A percentile compares a stretch with the other conserved stretches of the same genome.
These are phyloP conservation scores for Coprinopsis marcescibilis DNA, from an alignment of 768 basidiomycete genomes.

Conservation along the genomic window DNA sequence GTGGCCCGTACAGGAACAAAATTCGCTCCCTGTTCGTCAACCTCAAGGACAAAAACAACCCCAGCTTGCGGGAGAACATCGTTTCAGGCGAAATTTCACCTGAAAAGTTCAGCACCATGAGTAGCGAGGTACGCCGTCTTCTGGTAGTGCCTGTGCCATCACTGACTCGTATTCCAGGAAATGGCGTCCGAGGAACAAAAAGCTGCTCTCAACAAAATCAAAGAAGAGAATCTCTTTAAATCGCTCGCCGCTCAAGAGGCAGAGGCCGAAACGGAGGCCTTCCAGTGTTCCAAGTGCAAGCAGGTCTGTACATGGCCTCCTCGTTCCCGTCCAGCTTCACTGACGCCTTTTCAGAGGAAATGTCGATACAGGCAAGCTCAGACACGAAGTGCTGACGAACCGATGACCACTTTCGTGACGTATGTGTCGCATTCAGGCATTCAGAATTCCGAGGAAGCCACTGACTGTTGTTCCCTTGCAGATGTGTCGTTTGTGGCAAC, in stretches of 20 bases:
- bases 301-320: conserved; percentile 41
- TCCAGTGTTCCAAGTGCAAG: conserved; percentile 95
- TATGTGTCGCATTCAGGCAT: too few relatives aligned
- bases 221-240: conserved; percentile 83
- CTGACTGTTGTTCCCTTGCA: too few relatives aligned
- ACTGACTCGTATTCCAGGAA: conserved; percentile 46
- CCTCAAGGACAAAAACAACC: conserved; percentile 93
- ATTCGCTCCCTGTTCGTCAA: conserved; percentile 89
- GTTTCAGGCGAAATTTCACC: conserved; percentile 75
- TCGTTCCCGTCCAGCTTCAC: background rate
- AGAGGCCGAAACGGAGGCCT: conserved; percentile 94
- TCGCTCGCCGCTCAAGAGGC: conserved; percentile 85
- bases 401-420: conserved; percentile 65
- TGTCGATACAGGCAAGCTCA: conserved; percentile 94
- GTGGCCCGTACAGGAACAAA: conserved; percentile 60
- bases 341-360: conserved; percentile 47
- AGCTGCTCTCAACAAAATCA: conserved; percentile 75
- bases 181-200: conserved; percentile 94
- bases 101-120: conserved; percentile 72
- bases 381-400: conserved; percentile 96
- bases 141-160: background rate
- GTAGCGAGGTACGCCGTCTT: conserved; percentile 55
- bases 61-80: conserved; percentile 75
- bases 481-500: too few relatives aligned
- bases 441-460: too few relatives aligned